Evolutionary conservation across 1,284 basidiomycete genomes (phyloP).

Genomic region (Cronartium quercuum): DNA sequence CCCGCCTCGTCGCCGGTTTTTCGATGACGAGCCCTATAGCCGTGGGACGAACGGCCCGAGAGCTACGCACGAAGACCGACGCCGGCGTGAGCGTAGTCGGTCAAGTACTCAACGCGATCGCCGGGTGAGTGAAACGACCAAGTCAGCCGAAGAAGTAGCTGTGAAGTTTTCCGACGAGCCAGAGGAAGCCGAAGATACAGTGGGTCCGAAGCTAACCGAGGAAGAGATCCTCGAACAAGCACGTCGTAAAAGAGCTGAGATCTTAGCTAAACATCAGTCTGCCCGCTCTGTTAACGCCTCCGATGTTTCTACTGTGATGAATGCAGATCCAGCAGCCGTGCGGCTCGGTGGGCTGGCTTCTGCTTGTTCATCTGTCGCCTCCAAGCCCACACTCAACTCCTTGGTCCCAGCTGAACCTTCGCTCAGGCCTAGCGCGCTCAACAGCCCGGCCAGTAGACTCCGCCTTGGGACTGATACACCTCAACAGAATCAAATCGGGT

Average conservation of each 20-base stretch:
- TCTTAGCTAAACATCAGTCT: slow-evolving; percentile 39
- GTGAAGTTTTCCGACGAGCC: neutral
- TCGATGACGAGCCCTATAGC: neutral
- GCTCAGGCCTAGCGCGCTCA: neutral
- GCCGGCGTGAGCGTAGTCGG: neutral
- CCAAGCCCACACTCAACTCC: slow-evolving; percentile 3
- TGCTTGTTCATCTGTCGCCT: neutral
- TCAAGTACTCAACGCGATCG: neutral
- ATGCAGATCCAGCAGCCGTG: slow-evolving; percentile 11
- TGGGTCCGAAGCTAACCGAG: slow-evolving; percentile 18
- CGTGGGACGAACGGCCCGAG: neutral
- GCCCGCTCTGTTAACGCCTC: slow-evolving; percentile 32
- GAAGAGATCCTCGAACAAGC: slow-evolving; percentile 39
- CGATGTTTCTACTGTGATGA: slow-evolving; percentile 34
- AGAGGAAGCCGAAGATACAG: slow-evolving; percentile 3
- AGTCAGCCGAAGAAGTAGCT: neutral
- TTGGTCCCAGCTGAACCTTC: neutral
- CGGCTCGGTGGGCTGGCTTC: slow-evolving; percentile 13
- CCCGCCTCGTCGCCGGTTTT: neutral
- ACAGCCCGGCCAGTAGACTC: slow-evolving; percentile 20
- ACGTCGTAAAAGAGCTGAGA: slow-evolving; percentile 40
- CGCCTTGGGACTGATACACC: slow-evolving; percentile 29
- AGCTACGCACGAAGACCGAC: neutral
- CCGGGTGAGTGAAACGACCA: neutral
- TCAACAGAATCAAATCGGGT: slow-evolving; percentile 24